These are phyloP conservation scores for Coelastrella sp. DNA, from an alignment of 139 green algal species.

Conservation along the genomic window DNA sequence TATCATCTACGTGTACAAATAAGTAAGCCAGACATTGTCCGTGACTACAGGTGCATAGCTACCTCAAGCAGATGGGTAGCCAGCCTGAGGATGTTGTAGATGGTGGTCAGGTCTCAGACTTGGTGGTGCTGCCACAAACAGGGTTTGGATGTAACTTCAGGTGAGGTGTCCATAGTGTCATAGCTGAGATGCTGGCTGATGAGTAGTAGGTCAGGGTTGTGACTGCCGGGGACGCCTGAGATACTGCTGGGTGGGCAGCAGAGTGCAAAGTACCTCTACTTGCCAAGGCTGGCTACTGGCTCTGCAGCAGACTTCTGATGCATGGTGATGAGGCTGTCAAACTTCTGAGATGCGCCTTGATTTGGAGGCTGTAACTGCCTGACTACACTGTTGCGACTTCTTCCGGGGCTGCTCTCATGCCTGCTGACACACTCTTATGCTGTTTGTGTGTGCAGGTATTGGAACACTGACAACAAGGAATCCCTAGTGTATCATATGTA, in stretches of 20 bases:
- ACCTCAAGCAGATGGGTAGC: constrained; percentile 30
- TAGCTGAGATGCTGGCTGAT: not conserved
- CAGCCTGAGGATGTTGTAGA: not conserved
- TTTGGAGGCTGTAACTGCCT: not conserved
- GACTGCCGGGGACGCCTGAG: not conserved
- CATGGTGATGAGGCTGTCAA: too few species aligned
- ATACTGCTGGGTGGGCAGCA: too few species aligned
- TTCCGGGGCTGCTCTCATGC: not conserved
- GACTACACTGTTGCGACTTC: not conserved
- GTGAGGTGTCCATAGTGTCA: not conserved
- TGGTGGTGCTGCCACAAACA: constrained; percentile 46
- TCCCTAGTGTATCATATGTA: constrained; percentile 50
- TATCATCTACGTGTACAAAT: too few species aligned
- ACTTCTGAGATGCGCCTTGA: too few species aligned
- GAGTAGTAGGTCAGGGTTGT: not conserved
- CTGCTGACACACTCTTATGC: not conserved
- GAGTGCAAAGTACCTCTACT: too few species aligned
- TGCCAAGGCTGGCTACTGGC: too few species aligned
- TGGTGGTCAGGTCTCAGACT: constrained; percentile 29
- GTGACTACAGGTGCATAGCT: constrained; percentile 1
- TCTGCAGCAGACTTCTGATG: too few species aligned
- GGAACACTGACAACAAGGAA: constrained; percentile 15
- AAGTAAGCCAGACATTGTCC: not conserved
- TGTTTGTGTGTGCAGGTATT: constrained; percentile 23
- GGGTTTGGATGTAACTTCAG: constrained; percentile 48